phyloP scores from a whole-genome alignment of 139 green algal species.

The Tetradesmus lagerheimii region DNA sequence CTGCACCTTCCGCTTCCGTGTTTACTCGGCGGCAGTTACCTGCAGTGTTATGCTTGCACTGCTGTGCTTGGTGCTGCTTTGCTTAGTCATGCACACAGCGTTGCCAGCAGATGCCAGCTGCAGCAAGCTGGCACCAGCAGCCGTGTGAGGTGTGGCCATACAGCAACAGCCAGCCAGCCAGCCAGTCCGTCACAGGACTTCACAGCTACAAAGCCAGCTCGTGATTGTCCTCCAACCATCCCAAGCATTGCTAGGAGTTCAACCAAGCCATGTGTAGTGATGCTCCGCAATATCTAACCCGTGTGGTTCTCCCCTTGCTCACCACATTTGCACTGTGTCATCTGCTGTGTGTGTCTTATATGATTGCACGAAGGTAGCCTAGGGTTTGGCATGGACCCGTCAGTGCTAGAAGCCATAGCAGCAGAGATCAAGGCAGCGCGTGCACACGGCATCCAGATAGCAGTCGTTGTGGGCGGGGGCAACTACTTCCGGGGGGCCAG shows the following conservation, averaged over 20 bases:
- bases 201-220: no score
- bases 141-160: neutral
- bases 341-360: no score
- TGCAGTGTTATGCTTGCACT: neutral
- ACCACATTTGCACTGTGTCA: no score
- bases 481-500: slow-evolving; percentile 97
- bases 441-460: slow-evolving; percentile 88
- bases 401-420: slow-evolving; percentile 86
- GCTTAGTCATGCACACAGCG: no score
- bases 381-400: slow-evolving; percentile 91
- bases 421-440: slow-evolving; percentile 83
- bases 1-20: neutral
- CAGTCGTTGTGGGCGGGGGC: slow-evolving; percentile 93
- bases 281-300: no score
- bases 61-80: neutral
- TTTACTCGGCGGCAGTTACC: neutral
- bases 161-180: neutral
- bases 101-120: neutral
- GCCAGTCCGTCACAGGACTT: no score
- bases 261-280: no score
- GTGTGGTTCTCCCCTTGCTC: no score
- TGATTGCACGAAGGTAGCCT: slow-evolving; percentile 60
- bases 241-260: no score
- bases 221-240: no score
- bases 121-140: neutral